Evolutionary conservation across 2,329 filamentous ascomycete genomes (phyloP).

Genomic region (Colletotrichum simmondsii): DNA sequence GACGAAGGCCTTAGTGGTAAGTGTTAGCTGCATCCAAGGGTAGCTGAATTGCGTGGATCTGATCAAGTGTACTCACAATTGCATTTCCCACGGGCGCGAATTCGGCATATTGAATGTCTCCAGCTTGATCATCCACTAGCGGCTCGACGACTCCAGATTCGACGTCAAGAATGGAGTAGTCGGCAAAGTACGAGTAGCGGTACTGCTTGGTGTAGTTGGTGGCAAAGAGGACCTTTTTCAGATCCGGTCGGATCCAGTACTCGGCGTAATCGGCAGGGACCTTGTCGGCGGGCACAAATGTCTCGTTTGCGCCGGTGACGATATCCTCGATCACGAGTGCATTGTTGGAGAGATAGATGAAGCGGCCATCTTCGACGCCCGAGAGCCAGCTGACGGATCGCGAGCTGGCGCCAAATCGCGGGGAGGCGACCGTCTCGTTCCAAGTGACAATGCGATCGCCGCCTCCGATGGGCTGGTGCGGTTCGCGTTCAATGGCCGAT

Average conservation of each 20-base stretch:
- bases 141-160: slow-evolving; percentile 64
- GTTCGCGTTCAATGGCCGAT: slow-evolving; percentile 58
- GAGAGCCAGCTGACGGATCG: slow-evolving; percentile 67
- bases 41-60: not conserved
- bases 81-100: slow-evolving; percentile 67
- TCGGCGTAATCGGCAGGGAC: slow-evolving; percentile 65
- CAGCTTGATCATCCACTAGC: slow-evolving; percentile 67
- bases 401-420: slow-evolving; percentile 56
- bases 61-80: slow-evolving; percentile 46
- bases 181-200: slow-evolving; percentile 74
- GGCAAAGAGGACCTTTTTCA: slow-evolving; percentile 68
- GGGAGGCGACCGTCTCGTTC: slow-evolving; percentile 66
- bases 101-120: slow-evolving; percentile 75
- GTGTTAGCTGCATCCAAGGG: not conserved
- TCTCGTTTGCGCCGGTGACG: slow-evolving; percentile 64
- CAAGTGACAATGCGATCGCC: slow-evolving; percentile 68
- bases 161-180: slow-evolving; percentile 74
- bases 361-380: slow-evolving; percentile 69
- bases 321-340: slow-evolving; percentile 72
- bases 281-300: slow-evolving; percentile 67
- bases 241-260: slow-evolving; percentile 71
- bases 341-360: slow-evolving; percentile 63
- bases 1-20: slow-evolving; percentile 63
- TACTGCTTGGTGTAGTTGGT: slow-evolving; percentile 77
- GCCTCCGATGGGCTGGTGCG: slow-evolving; percentile 65